Base-by-base conservation (phyloP, 768 basidiomycete species). In the Panus rudis region DNA sequence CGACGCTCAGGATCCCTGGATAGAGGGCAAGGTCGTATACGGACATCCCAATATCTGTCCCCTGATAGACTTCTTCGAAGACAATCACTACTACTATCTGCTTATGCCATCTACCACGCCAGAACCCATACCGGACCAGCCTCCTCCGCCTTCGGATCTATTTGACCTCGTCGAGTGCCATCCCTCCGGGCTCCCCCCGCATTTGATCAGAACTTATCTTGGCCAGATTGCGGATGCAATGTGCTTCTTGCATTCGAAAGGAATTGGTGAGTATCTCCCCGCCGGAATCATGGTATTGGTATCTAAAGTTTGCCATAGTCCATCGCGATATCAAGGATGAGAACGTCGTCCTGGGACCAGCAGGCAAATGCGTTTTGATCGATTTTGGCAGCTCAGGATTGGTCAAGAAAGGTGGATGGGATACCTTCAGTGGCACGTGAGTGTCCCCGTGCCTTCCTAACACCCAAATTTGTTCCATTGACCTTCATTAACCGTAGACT, bases 291-390 rank as follows among this genome's bases (percentile, higher is more conserved):
- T 16, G 33, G 22, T 10, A 4, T 42, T 19, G 41, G 39, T 34
- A 38, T 35, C 26, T 50, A 32, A 30, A 47, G 22, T 21, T 6
- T n/a, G 27, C 22, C 44, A 4, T 51, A 89, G 87, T 98, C 8
- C 94, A 99, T 63, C 87, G 94, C 41, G 94, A 99, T 57, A 82
- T 99, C 63, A 99, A 99, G 65, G 94, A 99, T 55, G 94, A 99
- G 63, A 96, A 97, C 60, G 86, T 92, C 13, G 83, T 92, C 27
- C 72, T 92, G 32, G 88, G 85, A 6, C 78, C 82, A 13, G 64
- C 75, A 34, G 92, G 89, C 23, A 79, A 76, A 58, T 92, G 89
- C 59, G 81, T 97, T 60, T 63, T 99, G 55, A 98, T 99, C 58
- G 94, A 99, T 59, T 99, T 98, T 61, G 94, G 94, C 32, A 93